A percentile compares a stretch with the other conserved stretches of the same genome.
These are phyloP conservation scores for Russula compacta DNA, from an alignment of 768 basidiomycete species.

Conservation along the genomic window DNA sequence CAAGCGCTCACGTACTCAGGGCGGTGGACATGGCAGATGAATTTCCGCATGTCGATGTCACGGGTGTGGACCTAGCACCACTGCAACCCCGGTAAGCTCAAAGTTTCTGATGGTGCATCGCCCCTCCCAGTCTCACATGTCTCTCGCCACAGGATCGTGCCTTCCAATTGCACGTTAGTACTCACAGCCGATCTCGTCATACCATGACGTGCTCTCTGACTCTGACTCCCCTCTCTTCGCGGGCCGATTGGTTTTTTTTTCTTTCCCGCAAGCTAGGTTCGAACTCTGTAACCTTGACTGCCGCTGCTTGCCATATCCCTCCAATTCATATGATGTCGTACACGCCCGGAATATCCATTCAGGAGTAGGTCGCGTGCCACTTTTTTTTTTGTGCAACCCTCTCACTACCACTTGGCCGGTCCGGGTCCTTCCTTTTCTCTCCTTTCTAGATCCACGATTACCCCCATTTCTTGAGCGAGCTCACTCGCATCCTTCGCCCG, in stretches of 20 bases:
- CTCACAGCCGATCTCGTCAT: conserved; percentile 5
- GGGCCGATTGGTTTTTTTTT: not conserved
- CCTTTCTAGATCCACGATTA: conserved; percentile 48
- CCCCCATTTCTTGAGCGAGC: conserved; percentile 48
- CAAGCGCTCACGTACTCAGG: conserved; percentile 30
- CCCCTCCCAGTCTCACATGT: not conserved
- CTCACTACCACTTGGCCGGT: too few species aligned
- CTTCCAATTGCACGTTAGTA: conserved; percentile 65
- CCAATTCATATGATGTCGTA: conserved; percentile 55
- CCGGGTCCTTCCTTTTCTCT: not conserved
- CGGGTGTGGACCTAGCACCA: conserved; percentile 64
- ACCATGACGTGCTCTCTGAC: not conserved
- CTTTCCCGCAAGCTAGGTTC: conserved; percentile 38
- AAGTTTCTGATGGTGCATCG: not conserved
- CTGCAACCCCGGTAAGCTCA: conserved; percentile 54
- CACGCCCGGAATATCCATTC: conserved; percentile 63
- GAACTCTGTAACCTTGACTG: conserved; percentile 64
- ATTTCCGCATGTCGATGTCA: conserved; percentile 56
- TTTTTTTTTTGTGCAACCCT: not conserved
- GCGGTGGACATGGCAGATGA: conserved; percentile 68
- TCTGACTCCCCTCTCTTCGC: not conserved
- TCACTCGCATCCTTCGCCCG: conserved; percentile 57
- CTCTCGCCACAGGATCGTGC: conserved; percentile 40
- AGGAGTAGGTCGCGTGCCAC: conserved; percentile 38
- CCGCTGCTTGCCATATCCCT: conserved; percentile 51